Conservation (phyloP, 2,329 filamentous ascomycete species). For the Clarireedia homoeocarpa region DNA sequence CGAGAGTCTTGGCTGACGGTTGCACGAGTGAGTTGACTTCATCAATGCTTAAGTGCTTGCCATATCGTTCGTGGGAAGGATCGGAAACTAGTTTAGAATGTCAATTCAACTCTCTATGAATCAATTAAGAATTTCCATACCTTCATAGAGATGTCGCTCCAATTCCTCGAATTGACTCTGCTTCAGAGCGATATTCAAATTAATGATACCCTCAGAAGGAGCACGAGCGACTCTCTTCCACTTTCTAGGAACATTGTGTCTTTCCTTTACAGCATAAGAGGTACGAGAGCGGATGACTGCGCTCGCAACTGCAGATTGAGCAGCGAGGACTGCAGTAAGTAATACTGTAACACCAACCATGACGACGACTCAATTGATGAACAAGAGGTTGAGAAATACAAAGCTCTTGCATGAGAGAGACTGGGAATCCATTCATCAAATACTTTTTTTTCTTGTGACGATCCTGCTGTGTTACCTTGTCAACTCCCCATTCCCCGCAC, state of each 20-base stretch:
- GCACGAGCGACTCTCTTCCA: conserved; percentile 43
- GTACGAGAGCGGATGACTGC: conserved; percentile 10
- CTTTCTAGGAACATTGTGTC: conserved; percentile 41
- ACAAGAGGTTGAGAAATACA: background rate
- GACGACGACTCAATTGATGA: background rate
- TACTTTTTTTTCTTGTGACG: too few species aligned
- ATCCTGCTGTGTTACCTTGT: too few species aligned
- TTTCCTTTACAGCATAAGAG: conserved; percentile 46
- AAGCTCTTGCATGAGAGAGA: background rate
- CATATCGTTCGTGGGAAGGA: conserved; percentile 45
- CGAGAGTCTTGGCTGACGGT: conserved; percentile 42
- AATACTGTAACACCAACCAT: conserved; percentile 7
- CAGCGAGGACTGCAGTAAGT: conserved; percentile 9
- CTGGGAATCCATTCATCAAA: too few species aligned
- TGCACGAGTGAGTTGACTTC: conserved; percentile 46
- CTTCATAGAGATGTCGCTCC: conserved; percentile 46
- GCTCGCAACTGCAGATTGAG: conserved; percentile 3
- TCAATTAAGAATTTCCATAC: conserved; percentile 24
- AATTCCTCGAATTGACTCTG: conserved; percentile 48
- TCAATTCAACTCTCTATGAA: background rate
- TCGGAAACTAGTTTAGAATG: conserved; percentile 36
- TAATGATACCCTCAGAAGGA: conserved; percentile 39
- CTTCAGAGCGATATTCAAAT: conserved; percentile 51
- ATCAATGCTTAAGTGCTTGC: conserved; percentile 42
- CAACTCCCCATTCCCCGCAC: background rate